Percentiles rank a stretch among this genome's conserved stretches.
phyloP scores from a whole-genome alignment of 116 monocot species.

The Zostera marina region DNA sequence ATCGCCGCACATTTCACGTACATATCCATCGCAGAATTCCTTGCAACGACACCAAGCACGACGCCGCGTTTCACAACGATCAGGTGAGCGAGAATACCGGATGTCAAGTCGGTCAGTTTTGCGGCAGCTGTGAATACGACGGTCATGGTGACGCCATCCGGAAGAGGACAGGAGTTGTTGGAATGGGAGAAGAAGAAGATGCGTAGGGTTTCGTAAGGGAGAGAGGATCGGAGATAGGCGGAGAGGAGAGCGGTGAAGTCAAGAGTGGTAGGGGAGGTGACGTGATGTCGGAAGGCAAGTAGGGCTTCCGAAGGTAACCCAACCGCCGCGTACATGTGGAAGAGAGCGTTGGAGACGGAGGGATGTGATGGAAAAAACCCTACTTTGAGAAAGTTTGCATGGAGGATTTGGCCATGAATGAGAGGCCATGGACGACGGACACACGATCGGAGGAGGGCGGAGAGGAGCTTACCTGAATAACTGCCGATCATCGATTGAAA shows the following conservation, averaged over 20 bases:
- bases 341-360: slow-evolving; percentile 18
- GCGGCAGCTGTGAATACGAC: slow-evolving; percentile 24
- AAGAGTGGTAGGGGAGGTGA: slow-evolving; percentile 9
- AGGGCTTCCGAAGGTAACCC: slow-evolving; percentile 22
- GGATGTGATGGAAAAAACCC: slow-evolving; percentile 10
- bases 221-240: slow-evolving; percentile 15
- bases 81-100: slow-evolving; percentile 25
- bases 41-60: slow-evolving; percentile 6
- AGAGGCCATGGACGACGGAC: slow-evolving; percentile 5
- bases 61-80: slow-evolving; percentile 37
- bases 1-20: slow-evolving; percentile 35
- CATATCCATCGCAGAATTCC: slow-evolving; percentile 37
- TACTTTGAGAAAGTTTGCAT: slow-evolving; percentile 17
- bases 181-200: slow-evolving; percentile 25
- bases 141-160: slow-evolving; percentile 37
- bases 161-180: slow-evolving; percentile 4
- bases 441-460: slow-evolving; percentile 23
- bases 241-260: slow-evolving; percentile 56
- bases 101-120: slow-evolving; percentile 12
- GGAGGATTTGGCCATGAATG: slow-evolving; percentile 12
- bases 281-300: slow-evolving; percentile 13
- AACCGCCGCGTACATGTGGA: slow-evolving; percentile 47
- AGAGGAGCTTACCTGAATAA: neutral
- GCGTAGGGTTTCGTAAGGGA: slow-evolving; percentile 18
- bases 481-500: too few relatives aligned